phyloP scores from a whole-genome alignment of 2,329 filamentous ascomycete species.

The Fonsecaea monophora region DNA sequence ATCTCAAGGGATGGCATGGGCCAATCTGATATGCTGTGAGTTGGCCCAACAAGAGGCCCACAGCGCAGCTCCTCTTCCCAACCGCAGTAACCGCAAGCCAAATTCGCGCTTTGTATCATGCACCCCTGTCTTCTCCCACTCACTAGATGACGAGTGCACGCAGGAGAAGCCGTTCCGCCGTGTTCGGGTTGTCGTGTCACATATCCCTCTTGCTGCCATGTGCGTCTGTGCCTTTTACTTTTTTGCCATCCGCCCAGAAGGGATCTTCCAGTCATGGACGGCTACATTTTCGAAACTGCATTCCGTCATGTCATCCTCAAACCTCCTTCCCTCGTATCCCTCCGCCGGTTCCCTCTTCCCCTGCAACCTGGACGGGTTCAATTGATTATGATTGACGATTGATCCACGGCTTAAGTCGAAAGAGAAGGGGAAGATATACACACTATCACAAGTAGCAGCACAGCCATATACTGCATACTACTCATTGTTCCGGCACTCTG shows the following conservation, averaged over 20 bases:
- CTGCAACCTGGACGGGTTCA: slow-evolving; percentile 17
- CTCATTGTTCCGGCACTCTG: not conserved
- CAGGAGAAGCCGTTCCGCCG: not conserved
- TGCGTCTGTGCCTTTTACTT: slow-evolving; percentile 16
- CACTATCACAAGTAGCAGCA: slow-evolving; percentile 4
- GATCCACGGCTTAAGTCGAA: slow-evolving; percentile 7
- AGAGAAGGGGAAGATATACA: not conserved
- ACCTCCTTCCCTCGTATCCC: slow-evolving; percentile 9
- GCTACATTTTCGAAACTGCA: slow-evolving; percentile 8
- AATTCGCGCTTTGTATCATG: not conserved
- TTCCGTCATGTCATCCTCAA: slow-evolving; percentile 26
- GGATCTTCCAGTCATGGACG: not conserved
- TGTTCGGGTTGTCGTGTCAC: slow-evolving; percentile 12
- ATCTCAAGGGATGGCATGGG: not conserved
- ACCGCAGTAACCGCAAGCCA: not conserved
- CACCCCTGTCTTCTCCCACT: not conserved
- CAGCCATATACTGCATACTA: not conserved
- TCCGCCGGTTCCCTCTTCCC: slow-evolving; percentile 7
- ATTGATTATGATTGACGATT: slow-evolving; percentile 23
- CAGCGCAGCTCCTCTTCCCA: not conserved
- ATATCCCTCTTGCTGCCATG: slow-evolving; percentile 19
- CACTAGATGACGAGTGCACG: not conserved
- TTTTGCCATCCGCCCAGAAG: slow-evolving; percentile 24
- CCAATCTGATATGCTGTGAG: slow-evolving; percentile 10
- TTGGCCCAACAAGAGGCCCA: slow-evolving; percentile 10